These are phyloP conservation scores for Chlamydomonas schloesseri DNA, from an alignment of 139 green algal species.

Conservation along the genomic window DNA sequence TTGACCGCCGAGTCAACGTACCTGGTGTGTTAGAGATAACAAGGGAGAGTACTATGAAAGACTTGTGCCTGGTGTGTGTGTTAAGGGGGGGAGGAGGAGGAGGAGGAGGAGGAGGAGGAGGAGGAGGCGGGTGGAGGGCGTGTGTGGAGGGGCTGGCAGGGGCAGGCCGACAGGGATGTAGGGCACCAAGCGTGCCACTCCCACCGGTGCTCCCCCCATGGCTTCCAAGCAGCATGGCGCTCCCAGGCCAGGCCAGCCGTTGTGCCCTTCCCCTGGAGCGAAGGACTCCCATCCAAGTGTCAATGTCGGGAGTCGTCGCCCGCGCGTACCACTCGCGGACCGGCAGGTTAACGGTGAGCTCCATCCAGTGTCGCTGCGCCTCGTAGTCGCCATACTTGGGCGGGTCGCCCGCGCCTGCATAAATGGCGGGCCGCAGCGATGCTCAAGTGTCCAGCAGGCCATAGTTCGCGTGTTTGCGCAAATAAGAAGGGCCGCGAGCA, in stretches of 20 bases:
- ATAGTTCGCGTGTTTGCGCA: background rate
- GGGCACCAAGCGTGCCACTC: background rate
- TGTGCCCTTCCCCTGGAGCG: too few species aligned
- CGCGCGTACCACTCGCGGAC: slow-evolving; percentile 84
- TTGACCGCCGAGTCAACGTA: slow-evolving; percentile 56
- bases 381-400: slow-evolving; percentile 98
- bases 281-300: too few species aligned
- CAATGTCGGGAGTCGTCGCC: too few species aligned
- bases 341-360: slow-evolving; percentile 88
- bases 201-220: too few species aligned
- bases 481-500: background rate
- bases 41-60: too few species aligned
- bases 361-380: slow-evolving; percentile 99
- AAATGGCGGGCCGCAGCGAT: background rate
- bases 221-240: too few species aligned
- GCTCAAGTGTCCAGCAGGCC: background rate
- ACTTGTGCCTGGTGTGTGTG: too few species aligned
- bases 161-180: background rate
- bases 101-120: background rate
- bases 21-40: too few species aligned
- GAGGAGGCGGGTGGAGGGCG: too few species aligned
- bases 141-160: background rate
- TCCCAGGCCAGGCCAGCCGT: too few species aligned
- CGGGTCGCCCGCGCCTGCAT: slow-evolving; percentile 71
- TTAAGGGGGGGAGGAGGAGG: background rate